Percentiles rank a stretch among this genome's conserved stretches.
Conservation (phyloP, 352 stramenopile species). For the Phytophthora melonis region DNA sequence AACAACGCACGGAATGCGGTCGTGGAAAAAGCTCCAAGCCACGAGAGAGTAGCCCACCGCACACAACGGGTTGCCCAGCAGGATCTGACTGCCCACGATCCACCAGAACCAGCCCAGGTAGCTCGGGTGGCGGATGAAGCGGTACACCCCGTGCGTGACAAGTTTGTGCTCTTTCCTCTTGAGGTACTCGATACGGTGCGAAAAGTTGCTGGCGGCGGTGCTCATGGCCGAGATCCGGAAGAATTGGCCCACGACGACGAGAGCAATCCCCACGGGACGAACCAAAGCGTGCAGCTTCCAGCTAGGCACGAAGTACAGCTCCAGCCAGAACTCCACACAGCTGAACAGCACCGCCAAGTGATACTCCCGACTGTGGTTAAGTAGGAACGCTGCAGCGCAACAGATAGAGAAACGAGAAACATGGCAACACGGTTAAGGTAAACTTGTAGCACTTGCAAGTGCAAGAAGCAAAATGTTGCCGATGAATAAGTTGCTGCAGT, state of each 20-base stretch:
- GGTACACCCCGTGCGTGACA: conserved; percentile 94
- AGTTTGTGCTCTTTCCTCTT: conserved; percentile 95
- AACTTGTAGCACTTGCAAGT: neutral
- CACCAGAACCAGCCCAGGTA: conserved; percentile 98
- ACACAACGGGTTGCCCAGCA: conserved; percentile 94
- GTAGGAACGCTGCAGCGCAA: conserved; percentile 73
- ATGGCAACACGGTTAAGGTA: neutral
- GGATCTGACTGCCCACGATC: conserved; percentile 95
- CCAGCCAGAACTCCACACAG: conserved; percentile 92
- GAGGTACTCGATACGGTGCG: conserved; percentile 95
- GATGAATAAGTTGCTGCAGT: conserved; percentile 14
- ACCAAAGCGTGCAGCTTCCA: conserved; percentile 77
- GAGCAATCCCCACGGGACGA: conserved; percentile 63
- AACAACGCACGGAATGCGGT: conserved; percentile 91
- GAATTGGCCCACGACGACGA: conserved; percentile 88
- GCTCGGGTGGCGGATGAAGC: conserved; percentile 93
- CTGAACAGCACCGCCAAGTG: conserved; percentile 86
- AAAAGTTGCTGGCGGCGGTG: conserved; percentile 95
- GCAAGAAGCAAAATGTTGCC: neutral
- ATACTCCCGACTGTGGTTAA: conserved; percentile 93
- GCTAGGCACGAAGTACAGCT: conserved; percentile 80
- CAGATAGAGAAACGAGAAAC: conserved; percentile 4
- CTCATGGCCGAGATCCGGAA: conserved; percentile 93
- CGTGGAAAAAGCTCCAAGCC: conserved; percentile 95
- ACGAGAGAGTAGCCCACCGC: conserved; percentile 87